Conservation (phyloP, 306 rosid genomes). For the Rosa chinensis region DNA sequence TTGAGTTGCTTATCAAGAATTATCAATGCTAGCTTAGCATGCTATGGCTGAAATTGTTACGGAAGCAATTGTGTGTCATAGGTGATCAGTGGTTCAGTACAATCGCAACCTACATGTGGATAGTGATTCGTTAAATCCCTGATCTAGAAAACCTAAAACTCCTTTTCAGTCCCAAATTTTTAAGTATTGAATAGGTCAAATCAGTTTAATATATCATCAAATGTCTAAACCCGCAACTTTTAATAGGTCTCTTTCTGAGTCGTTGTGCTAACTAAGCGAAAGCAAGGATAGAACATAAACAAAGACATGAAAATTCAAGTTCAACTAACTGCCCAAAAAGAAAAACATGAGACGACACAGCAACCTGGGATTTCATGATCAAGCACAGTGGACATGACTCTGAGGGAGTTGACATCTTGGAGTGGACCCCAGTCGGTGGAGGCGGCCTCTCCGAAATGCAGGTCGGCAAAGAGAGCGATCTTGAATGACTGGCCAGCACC, state of each 20-base stretch:
- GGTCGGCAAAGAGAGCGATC: conserved; percentile 67
- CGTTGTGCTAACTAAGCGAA: no score
- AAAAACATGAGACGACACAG: neutral
- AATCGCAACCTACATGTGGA: neutral
- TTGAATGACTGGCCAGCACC: conserved; percentile 40
- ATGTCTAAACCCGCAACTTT: neutral
- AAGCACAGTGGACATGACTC: conserved; percentile 56
- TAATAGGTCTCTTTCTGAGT: neutral
- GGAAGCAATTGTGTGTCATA: neutral
- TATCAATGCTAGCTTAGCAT: neutral
- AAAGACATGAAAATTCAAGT: neutral
- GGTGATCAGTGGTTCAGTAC: neutral
- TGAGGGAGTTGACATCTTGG: conserved; percentile 60
- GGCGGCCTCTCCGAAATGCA: conserved; percentile 75
- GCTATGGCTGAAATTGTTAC: neutral
- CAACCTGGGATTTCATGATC: conserved; percentile 56
- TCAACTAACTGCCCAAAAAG: no score
- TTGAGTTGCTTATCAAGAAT: neutral
- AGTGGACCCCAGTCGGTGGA: conserved; percentile 71
- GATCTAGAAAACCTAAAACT: neutral
- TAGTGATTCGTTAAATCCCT: neutral
- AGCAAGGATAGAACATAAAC: neutral
- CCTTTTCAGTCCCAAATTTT: neutral
- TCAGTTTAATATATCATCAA: neutral
- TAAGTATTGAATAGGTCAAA: neutral